Conservation (phyloP, 768 basidiomycete genomes). For the Gymnopilus dilepis region DNA sequence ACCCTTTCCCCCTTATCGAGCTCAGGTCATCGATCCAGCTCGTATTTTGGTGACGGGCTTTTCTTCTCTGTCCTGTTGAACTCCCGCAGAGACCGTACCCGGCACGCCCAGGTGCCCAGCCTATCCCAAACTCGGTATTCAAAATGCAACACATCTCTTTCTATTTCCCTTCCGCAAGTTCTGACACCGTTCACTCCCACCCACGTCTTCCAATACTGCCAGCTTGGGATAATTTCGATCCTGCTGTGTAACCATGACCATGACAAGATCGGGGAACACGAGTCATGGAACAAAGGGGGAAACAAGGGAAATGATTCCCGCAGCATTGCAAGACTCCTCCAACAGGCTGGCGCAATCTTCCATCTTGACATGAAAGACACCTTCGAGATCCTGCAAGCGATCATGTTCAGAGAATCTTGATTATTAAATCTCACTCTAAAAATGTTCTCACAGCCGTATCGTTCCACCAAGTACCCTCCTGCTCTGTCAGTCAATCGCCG, state of each 20-base stretch:
- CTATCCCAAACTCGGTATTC: neutral
- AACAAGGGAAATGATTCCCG: neutral
- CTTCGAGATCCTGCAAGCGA: neutral
- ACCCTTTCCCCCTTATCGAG: neutral
- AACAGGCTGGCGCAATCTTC: conserved; percentile 2
- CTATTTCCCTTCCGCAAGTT: neutral
- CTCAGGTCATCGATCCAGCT: neutral
- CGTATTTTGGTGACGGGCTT: neutral
- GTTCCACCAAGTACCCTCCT: neutral
- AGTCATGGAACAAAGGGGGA: neutral
- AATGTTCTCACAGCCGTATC: conserved; percentile 5
- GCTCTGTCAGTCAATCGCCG: conserved; percentile 3
- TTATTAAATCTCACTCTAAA: conserved; percentile 8
- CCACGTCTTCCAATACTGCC: neutral
- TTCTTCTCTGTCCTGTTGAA: neutral
- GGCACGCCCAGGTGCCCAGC: conserved; percentile 1
- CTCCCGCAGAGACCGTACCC: neutral
- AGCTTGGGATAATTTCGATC: conserved; percentile 2
- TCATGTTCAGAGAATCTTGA: neutral
- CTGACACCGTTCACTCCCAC: neutral
- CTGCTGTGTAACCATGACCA: conserved; percentile 4
- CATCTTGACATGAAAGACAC: neutral
- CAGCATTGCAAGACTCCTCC: neutral
- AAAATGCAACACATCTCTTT: neutral
- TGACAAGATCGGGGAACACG: neutral